phyloP scores from a whole-genome alignment of 805 yeast genomes.

The Candida chauliodis region DNA sequence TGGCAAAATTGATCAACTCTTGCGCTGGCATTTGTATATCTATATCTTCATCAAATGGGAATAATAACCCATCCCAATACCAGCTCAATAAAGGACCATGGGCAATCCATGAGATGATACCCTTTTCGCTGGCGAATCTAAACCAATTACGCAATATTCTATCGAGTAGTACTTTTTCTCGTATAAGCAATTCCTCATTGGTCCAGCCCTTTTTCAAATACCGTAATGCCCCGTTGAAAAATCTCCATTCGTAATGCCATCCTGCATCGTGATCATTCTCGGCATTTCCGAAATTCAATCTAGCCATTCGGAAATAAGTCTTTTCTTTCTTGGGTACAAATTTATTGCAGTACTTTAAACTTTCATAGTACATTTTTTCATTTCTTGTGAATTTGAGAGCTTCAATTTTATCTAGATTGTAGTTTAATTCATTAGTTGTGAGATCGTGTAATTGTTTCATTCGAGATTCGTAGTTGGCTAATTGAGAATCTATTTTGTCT shows the following conservation, averaged over 20 bases:
- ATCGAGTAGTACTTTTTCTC: slow-evolving; percentile 19
- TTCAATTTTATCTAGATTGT: slow-evolving; percentile 10
- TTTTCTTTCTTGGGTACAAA: slow-evolving; percentile 21
- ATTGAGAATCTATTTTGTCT: slow-evolving; percentile 22
- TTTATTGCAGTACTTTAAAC: slow-evolving; percentile 17
- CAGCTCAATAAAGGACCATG: slow-evolving; percentile 30
- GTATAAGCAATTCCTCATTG: slow-evolving; percentile 17
- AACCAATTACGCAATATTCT: slow-evolving; percentile 24
- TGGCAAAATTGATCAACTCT: slow-evolving; percentile 25
- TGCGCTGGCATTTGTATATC: slow-evolving; percentile 31
- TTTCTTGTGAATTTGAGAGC: slow-evolving; percentile 13
- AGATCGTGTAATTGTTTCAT: slow-evolving; percentile 11
- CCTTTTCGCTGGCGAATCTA: slow-evolving; percentile 27
- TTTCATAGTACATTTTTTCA: slow-evolving; percentile 19
- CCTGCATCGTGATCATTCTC: slow-evolving; percentile 40
- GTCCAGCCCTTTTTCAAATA: slow-evolving; percentile 30
- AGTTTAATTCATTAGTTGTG: slow-evolving; percentile 12
- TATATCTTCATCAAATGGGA: slow-evolving; percentile 30
- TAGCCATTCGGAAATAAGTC: slow-evolving; percentile 34
- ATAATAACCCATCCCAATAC: slow-evolving; percentile 32
- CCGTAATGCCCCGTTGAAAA: slow-evolving; percentile 54
- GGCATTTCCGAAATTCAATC: slow-evolving; percentile 16
- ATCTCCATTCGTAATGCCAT: slow-evolving; percentile 56
- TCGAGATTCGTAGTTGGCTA: slow-evolving; percentile 18
- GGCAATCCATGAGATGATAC: slow-evolving; percentile 28